Evolutionary conservation across 805 yeast genomes (phyloP), one percentile per base, ranked within the genome.

Genomic region (Saturnispora zaruensis): DNA sequence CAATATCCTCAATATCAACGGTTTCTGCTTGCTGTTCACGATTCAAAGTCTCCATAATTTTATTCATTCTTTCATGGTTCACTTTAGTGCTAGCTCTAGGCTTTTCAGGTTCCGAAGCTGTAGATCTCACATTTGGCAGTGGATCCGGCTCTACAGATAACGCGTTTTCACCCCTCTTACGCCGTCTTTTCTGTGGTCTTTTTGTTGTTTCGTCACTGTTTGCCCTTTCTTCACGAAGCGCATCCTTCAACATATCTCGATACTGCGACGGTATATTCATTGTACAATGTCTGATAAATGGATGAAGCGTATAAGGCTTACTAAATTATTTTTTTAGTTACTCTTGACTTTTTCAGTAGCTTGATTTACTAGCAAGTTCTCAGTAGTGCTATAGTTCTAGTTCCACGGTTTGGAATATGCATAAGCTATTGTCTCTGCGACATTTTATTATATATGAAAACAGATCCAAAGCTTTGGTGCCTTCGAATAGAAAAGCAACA

Each of bases 161-260:
- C 21, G 23, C 25, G n/a, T 23, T 24, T n/a, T 28, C 41, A n/a
- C 21, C 25, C 38, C 42, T 25, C 16, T 37, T 34, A 13, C 41
- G 41, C n/a, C 52, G 28, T 26, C 46, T 30, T 49, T 50, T 50
- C 28, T 46, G 36, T 13, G 50, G 52, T 9, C 47, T 24, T 6
- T 28, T 23, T 3, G 24, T 7, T 5, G 16, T 1, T 38, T 25
- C 26, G 5, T 41, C 46, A 9, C 38, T 25, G 25, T 36, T n/a
- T 7, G 36, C 20, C 23, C 9, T 42, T 5, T 42, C 45, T n/a
- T 26, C 33, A 11, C 23, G 23, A 8, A 46, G 20, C 11, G 50
- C 50, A 20, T 33, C 32, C 26, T 36, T 20, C 21, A 50, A 13
- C 26, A 50, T 16, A 20, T 41, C 52, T 30, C 30, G 33, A 21